Evolutionary conservation across 1,284 basidiomycete genomes (phyloP).

Genomic region (Papiliotrema terrestris): DNA sequence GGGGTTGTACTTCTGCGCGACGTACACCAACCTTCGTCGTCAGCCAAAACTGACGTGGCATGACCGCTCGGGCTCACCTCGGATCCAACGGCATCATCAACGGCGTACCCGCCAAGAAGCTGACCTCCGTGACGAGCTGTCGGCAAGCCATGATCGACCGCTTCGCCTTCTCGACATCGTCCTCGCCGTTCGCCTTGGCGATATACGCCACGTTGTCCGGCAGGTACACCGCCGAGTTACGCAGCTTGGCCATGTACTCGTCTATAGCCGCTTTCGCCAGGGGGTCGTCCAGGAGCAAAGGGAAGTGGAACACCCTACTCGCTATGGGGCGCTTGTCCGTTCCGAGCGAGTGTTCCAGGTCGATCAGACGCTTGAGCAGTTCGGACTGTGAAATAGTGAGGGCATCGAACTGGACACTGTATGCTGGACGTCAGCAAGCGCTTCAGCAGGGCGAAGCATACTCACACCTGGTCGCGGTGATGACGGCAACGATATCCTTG

Average conservation of each 20-base stretch:
- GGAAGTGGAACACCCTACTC: slow-evolving; percentile 58
- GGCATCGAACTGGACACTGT: slow-evolving; percentile 25
- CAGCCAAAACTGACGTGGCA: not conserved
- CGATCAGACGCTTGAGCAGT: slow-evolving; percentile 16
- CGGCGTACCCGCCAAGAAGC: slow-evolving; percentile 39
- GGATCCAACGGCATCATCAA: slow-evolving; percentile 54
- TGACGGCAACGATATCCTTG: slow-evolving; percentile 17
- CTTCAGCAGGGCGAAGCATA: not conserved
- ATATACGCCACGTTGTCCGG: slow-evolving; percentile 67
- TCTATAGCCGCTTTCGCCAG: slow-evolving; percentile 59
- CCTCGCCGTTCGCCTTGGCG: slow-evolving; percentile 61
- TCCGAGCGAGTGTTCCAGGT: slow-evolving; percentile 32
- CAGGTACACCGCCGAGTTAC: slow-evolving; percentile 62
- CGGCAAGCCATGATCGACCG: slow-evolving; percentile 26
- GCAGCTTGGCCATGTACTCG: slow-evolving; percentile 58
- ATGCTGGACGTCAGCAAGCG: slow-evolving; percentile 9
- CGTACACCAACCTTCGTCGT: slow-evolving; percentile 13
- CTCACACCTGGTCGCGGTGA: slow-evolving; percentile 16
- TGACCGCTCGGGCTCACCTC: slow-evolving; percentile 33
- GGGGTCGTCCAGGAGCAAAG: slow-evolving; percentile 61
- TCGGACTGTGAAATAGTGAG: slow-evolving; percentile 14
- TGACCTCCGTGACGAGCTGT: slow-evolving; percentile 30
- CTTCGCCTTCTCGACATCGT: slow-evolving; percentile 39
- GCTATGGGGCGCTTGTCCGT: slow-evolving; percentile 52
- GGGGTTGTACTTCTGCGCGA: slow-evolving; percentile 51